phyloP scores from a whole-genome alignment of 768 basidiomycete species.

The Lactarius deliciosus region DNA sequence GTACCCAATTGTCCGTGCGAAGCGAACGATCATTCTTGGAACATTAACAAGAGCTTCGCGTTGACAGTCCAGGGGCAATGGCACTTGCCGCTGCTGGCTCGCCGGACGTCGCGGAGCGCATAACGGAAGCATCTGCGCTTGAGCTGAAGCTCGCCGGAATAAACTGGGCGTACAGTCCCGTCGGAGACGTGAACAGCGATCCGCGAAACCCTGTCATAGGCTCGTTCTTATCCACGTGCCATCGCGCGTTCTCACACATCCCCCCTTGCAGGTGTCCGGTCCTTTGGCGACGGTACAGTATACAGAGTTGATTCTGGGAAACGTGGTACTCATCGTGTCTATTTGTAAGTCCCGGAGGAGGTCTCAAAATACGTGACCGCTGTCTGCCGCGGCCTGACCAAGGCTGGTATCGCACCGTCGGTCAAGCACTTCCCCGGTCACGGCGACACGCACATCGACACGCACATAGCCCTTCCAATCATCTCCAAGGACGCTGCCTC shows the following conservation, averaged over 20 bases:
- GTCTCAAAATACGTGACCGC: slow-evolving; percentile 52
- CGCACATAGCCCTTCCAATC: slow-evolving; percentile 62
- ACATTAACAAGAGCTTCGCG: not conserved
- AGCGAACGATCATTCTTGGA: not conserved
- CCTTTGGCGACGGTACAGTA: slow-evolving; percentile 68
- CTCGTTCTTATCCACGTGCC: slow-evolving; percentile 33
- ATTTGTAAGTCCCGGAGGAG: slow-evolving; percentile 48
- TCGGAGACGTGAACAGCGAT: slow-evolving; percentile 73
- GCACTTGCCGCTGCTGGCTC: slow-evolving; percentile 58
- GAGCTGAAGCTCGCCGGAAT: slow-evolving; percentile 64
- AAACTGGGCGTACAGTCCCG: slow-evolving; percentile 70
- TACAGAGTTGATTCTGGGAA: slow-evolving; percentile 18
- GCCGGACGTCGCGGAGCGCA: slow-evolving; percentile 43
- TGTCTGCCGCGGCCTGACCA: slow-evolving; percentile 48
- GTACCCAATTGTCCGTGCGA: slow-evolving; percentile 63
- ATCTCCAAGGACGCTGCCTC: slow-evolving; percentile 51
- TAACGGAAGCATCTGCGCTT: slow-evolving; percentile 50
- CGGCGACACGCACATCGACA: slow-evolving; percentile 70
- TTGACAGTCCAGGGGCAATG: slow-evolving; percentile 68
- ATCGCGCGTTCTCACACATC: not conserved
- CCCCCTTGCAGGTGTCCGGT: slow-evolving; percentile 53
- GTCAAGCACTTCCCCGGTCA: slow-evolving; percentile 77
- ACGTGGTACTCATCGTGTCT: not conserved
- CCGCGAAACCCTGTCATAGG: slow-evolving; percentile 70
- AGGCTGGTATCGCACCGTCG: slow-evolving; percentile 54